These are phyloP conservation scores for Dictyostelium intermedium DNA, from an alignment of 78 protist genomes.

Conservation along the genomic window DNA sequence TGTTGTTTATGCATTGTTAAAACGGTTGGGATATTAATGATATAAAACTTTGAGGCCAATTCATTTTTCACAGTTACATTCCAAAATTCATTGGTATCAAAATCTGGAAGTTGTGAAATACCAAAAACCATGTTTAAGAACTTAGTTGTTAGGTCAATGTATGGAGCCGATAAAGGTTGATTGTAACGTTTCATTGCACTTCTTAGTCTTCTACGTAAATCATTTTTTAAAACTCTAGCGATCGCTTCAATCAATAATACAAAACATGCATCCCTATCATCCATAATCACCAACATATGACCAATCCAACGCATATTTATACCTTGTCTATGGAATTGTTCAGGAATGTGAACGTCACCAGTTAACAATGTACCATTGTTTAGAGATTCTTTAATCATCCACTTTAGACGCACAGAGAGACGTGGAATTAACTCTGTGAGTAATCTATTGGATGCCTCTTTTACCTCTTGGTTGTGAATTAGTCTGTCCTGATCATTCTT, in stretches of 20 bases:
- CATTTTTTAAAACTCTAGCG: conserved; percentile 81
- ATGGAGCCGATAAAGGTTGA: conserved; percentile 62
- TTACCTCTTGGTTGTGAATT: conserved; percentile 44
- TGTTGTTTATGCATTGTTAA: background rate
- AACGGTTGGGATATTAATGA: conserved; percentile 13
- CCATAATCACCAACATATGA: conserved; percentile 63
- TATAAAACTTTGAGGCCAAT: conserved; percentile 66
- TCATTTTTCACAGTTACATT: conserved; percentile 21
- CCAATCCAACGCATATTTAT: conserved; percentile 80
- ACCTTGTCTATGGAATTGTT: conserved; percentile 72
- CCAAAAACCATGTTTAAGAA: conserved; percentile 75
- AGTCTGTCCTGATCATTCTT: conserved; percentile 36
- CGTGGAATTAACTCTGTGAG: conserved; percentile 38
- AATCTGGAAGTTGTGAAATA: background rate
- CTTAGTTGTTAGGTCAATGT: conserved; percentile 68
- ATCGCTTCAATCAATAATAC: conserved; percentile 67
- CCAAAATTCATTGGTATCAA: conserved; percentile 67
- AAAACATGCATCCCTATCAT: conserved; percentile 71
- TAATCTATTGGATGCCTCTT: conserved; percentile 68
- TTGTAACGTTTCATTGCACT: conserved; percentile 67
- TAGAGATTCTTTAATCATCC: conserved; percentile 62
- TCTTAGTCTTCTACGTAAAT: conserved; percentile 48
- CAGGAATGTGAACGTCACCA: conserved; percentile 67
- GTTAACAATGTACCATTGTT: conserved; percentile 33
- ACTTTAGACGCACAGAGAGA: conserved; percentile 26